Evolutionary conservation across 495 filamentous ascomycete genomes (phyloP), one percentile per base, ranked within the genome.

Genomic region (Podospora pseudopauciseta): DNA sequence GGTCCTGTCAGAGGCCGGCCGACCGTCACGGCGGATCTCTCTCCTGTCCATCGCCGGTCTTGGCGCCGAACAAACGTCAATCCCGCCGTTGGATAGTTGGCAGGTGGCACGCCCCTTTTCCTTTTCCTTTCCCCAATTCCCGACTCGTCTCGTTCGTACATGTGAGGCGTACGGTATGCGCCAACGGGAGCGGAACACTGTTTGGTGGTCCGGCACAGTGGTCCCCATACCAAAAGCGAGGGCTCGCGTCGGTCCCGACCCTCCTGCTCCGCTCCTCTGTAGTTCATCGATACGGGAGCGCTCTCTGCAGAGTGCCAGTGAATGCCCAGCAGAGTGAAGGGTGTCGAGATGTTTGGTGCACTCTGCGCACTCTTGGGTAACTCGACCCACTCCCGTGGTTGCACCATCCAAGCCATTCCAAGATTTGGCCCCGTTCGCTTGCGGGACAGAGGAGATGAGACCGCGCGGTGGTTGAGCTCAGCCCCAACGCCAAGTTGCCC

Each of bases 371-470:
- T 49, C 39, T 49, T 49, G 39, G 13, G 39, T 49, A 49, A 49
- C 39, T 49, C 39, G 39, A 49, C 39, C 39, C 39, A 49, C 39
- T 49, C 39, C 15, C 55, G 18, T 19, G 55, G n/a, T 58, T 23
- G 19, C 55, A 58, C 23, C 55, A 49, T 23, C 55, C 23, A 26
- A 4, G 15, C 55, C n/a, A 19, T 58, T 58, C 55, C 55, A 19
- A 58, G 55, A 58, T 58, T 19, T 58, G 55, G n/a, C 55, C n/a
- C n/a, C 19, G n/a, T 20, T 58, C 55, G 55, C 55, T 58, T 58
- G n/a, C 55, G n/a, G 55, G 55, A 26, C n/a, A 58, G 55, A 58
- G 55, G 55, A 58, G 55, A 58, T 58, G 55, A 58, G 55, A 58
- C 7, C 23, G n/a, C 55, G 55, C 23, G n/a, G 55, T 58, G n/a